Evolutionary conservation across 2,329 filamentous ascomycete species (phyloP).

Genomic region (Penicillium sp.): DNA sequence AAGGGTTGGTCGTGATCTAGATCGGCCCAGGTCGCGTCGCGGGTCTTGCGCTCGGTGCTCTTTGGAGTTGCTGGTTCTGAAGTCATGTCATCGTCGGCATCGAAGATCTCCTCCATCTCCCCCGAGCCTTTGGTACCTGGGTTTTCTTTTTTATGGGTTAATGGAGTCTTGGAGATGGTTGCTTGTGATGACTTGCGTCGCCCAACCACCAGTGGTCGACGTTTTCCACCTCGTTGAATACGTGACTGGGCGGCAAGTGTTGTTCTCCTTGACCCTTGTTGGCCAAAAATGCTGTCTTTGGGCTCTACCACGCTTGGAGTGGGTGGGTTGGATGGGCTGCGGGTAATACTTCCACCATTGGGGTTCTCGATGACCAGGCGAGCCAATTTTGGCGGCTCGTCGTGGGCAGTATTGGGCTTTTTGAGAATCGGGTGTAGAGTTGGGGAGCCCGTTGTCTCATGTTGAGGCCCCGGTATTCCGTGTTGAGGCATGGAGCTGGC

Average conservation of each 20-base stretch:
- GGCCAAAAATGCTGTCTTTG: conserved; percentile 2
- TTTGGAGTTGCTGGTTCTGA: background rate
- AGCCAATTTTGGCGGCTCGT: conserved; percentile 31
- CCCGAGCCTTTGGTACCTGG: background rate
- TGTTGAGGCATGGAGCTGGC: background rate
- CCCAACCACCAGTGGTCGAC: conserved; percentile 30
- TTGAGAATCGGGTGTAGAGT: conserved; percentile 41
- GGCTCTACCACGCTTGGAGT: conserved; percentile 16
- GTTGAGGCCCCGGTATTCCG: background rate
- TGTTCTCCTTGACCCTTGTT: conserved; percentile 29
- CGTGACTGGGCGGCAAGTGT: conserved; percentile 28
- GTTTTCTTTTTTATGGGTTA: conserved; percentile 56
- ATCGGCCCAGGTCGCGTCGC: background rate
- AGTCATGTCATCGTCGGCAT: conserved; percentile 1
- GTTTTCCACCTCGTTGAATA: conserved; percentile 24
- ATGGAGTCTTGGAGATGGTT: conserved; percentile 44
- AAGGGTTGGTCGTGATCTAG: background rate
- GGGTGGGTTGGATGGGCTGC: conserved; percentile 27
- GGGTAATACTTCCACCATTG: conserved; percentile 26
- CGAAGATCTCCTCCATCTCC: conserved; percentile 3
- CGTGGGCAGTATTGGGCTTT: conserved; percentile 31
- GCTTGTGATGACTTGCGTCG: conserved; percentile 40
- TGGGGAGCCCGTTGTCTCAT: background rate
- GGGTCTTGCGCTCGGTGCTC: background rate
- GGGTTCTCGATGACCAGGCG: conserved; percentile 31